Conservation (phyloP, 2,329 filamentous ascomycete species). For the Fusarium sp. region DNA sequence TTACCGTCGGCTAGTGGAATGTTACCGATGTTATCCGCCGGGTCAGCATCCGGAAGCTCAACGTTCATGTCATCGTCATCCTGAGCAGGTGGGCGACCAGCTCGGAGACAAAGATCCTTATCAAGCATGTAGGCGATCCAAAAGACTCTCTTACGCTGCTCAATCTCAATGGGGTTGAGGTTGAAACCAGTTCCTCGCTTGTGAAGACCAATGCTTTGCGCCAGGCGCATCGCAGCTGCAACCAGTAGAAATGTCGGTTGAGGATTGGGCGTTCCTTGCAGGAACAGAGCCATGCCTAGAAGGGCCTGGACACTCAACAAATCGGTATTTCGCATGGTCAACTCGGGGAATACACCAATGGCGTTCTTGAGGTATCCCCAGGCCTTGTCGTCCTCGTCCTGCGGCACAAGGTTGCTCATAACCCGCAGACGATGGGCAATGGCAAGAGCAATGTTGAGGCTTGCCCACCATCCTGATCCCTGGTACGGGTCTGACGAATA, state of each 20-base stretch:
- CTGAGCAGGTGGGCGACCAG: slow-evolving; percentile 71
- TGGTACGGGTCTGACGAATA: slow-evolving; percentile 94
- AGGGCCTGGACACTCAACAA: slow-evolving; percentile 94
- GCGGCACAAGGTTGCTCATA: slow-evolving; percentile 92
- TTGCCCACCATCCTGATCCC: slow-evolving; percentile 98
- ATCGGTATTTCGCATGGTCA: slow-evolving; percentile 97
- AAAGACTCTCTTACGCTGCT: slow-evolving; percentile 80
- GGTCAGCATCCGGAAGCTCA: slow-evolving; percentile 91
- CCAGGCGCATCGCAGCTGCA: slow-evolving; percentile 88
- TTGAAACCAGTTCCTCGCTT: slow-evolving; percentile 94
- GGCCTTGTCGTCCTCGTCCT: slow-evolving; percentile 92
- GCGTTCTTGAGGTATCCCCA: slow-evolving; percentile 98
- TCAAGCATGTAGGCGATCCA: slow-evolving; percentile 76
- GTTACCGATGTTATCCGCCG: slow-evolving; percentile 92
- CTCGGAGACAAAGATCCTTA: slow-evolving; percentile 72
- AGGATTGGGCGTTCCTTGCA: slow-evolving; percentile 96
- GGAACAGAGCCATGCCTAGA: slow-evolving; percentile 91
- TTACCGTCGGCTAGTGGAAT: slow-evolving; percentile 91
- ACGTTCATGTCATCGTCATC: slow-evolving; percentile 89
- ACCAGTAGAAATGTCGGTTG: slow-evolving; percentile 94
- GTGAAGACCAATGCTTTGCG: slow-evolving; percentile 95
- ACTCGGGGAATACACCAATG: slow-evolving; percentile 90
- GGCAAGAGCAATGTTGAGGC: slow-evolving; percentile 92
- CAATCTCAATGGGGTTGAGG: slow-evolving; percentile 91
- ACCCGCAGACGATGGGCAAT: slow-evolving; percentile 92